Evolutionary conservation across 331 rosid species (phyloP), one percentile per base, ranked within the genome.

Genomic region (Pyracantha coccinea): DNA sequence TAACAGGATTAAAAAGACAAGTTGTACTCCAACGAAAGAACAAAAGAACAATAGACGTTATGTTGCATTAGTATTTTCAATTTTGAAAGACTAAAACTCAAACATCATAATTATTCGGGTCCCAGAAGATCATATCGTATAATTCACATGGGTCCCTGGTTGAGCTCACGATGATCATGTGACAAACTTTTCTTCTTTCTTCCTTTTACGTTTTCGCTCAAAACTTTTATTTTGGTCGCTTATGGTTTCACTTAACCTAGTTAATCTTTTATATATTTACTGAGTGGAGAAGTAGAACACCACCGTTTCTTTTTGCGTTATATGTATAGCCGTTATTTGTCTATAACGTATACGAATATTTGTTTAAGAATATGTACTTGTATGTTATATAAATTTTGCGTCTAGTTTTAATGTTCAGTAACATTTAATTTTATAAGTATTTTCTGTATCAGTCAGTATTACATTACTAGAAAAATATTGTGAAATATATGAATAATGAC

Each of bases 101-200:
- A 75, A 60, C 81, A 67, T 75, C 45, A 78, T 81, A 61, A 77
- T 65, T 71, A 28, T 20, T 3, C 16, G 52, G 16, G 80, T 14
- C 50, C 44, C 76, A 74, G 24, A 29, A 41, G 14, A 53, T 70
- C 59, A 35, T 27, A 20, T 11, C 50, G 1, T 65, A 65, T 33
- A 32, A 8, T 65, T 65, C 69, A n/a, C 28, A 5, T 23, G 73
- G 31, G 75, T 28, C 47, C 29, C 63, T 53, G 23, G 57, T 35
- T 33, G 60, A 66, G 65, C 60, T 77, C 77, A 69, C 65, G 74
- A 55, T 69, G 75, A 19, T 64, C 71, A 55, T 76, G 76, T 79
- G 70, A 57, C 69, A 28, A 20, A 21, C 50, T 8, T 45, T 10
- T 10, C 10, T 29, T 47, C 29, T 29, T 33, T 4, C 16, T 1